A percentile compares a stretch with the other conserved stretches of the same genome.
These are phyloP conservation scores for Suillus ampliporus DNA, from an alignment of 768 basidiomycete species.

Conservation along the genomic window DNA sequence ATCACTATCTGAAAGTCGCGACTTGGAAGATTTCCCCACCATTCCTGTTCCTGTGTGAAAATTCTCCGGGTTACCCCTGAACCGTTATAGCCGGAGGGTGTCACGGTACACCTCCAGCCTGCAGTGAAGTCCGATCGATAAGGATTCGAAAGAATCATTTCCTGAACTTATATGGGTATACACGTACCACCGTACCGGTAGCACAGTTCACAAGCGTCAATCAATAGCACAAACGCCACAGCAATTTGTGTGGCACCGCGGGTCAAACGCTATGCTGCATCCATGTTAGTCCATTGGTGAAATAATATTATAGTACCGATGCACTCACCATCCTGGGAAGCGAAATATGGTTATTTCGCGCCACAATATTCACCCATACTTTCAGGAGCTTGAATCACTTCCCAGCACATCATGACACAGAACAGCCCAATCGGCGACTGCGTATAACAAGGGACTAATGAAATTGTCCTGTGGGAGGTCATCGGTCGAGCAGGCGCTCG, in stretches of 20 bases:
- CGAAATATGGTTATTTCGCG: too few relatives aligned
- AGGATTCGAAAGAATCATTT: background rate
- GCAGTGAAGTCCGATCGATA: background rate
- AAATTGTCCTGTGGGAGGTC: background rate
- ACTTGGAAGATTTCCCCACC: too few relatives aligned
- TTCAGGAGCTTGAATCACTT: background rate
- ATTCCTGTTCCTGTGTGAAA: background rate
- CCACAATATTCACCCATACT: background rate
- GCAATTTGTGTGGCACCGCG: too few relatives aligned
- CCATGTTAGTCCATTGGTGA: background rate
- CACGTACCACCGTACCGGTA: too few relatives aligned
- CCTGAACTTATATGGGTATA: background rate
- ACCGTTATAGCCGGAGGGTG: background rate
- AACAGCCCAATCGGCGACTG: background rate
- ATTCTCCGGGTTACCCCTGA: background rate
- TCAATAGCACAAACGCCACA: background rate
- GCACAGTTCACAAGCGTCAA: background rate
- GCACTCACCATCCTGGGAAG: background rate
- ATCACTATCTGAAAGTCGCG: too few relatives aligned
- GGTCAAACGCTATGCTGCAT: too few relatives aligned
- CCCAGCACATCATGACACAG: background rate
- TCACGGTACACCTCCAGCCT: too few relatives aligned
- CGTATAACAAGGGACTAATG: background rate
- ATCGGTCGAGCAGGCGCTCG: background rate
- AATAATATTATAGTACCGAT: background rate